Base-by-base conservation (phyloP, 2,329 filamentous ascomycete genomes). In the Cladosporium oxysporum region DNA sequence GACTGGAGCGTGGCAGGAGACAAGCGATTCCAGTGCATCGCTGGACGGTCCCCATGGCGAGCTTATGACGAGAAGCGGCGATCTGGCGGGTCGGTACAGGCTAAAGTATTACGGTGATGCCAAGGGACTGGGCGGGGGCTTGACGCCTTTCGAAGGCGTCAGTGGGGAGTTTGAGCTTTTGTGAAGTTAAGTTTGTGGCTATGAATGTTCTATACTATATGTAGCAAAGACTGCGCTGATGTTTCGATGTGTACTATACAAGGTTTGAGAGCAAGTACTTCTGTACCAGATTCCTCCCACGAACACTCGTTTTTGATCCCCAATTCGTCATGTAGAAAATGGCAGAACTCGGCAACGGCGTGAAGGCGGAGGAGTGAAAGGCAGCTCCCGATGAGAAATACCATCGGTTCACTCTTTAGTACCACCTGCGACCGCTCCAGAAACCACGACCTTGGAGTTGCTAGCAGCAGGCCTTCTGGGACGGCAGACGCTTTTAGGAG, bases 51-150 rank as follows among this genome's bases (percentile, higher is more conserved):
- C 28, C 44, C 69, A 71, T 62, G 66, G 66, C n/a, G 72, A 74
- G 21, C 66, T 73, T 52, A 62, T 72, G 50, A 55, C 62, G 66
- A 78, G 63, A 59, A 76, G 76, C 64, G 65, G 78, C 69, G 49
- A 66, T 5, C 65, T 77, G 62, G 64, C 64, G 0, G 93, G 93
- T 0, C 87, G 84, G 58, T 98, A 97, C 78, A 83, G 93, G 28
- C 78, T 96, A 55, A 87, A 83, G 79, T 98, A 97, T 75, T 94
- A 89, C 78, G 94, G 94, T 0, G 93, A 97, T 79, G 83, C 87
- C 2, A 97, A 93, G 84, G 82, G 82, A 6, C 71, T 88, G 12
- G 86, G 83, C 1, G 88, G 89, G 0, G 78, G 73, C 0, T 87
- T 95, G 47, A 85, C 80, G 47, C 76, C 85, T 3, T 95, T 96